phyloP scores from a whole-genome alignment of 371 early-diverging fungal genomes.

The Haplosporangium sp. region DNA sequence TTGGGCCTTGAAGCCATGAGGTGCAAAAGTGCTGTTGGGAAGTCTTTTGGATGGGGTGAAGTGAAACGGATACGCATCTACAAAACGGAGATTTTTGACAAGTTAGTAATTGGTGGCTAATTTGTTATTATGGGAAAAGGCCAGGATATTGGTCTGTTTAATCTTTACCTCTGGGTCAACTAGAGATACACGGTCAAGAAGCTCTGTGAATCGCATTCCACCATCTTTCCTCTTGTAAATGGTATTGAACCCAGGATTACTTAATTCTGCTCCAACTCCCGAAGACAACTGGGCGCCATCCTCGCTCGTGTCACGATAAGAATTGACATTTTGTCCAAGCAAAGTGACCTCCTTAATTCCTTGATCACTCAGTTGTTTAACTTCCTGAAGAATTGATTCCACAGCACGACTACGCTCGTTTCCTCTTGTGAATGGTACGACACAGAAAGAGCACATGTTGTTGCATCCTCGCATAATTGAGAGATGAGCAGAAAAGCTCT shows the following conservation, averaged over 20 bases:
- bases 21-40: constrained; percentile 78
- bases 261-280: constrained; percentile 57
- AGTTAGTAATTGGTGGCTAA: no score
- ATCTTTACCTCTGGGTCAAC: constrained; percentile 72
- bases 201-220: constrained; percentile 80
- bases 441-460: constrained; percentile 88
- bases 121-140: no score
- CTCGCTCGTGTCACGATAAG: constrained; percentile 77
- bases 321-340: constrained; percentile 88
- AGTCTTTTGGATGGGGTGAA: constrained; percentile 88
- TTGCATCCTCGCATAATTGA: constrained; percentile 88
- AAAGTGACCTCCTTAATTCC: constrained; percentile 83
- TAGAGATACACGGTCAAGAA: constrained; percentile 76
- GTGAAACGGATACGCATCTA: constrained; percentile 84
- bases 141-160: no score
- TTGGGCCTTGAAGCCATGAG: constrained; percentile 76
- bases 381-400: constrained; percentile 78
- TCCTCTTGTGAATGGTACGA: constrained; percentile 81
- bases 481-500: constrained; percentile 73
- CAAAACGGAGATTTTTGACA: neutral
- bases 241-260: constrained; percentile 79
- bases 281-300: constrained; percentile 60
- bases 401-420: constrained; percentile 82
- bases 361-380: constrained; percentile 70
- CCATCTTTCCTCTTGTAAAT: constrained; percentile 84